A percentile compares a stretch with the other conserved stretches of the same genome.
Evolutionary conservation across 768 basidiomycete species (phyloP).

Genomic region (Mycena vitilis): DNA sequence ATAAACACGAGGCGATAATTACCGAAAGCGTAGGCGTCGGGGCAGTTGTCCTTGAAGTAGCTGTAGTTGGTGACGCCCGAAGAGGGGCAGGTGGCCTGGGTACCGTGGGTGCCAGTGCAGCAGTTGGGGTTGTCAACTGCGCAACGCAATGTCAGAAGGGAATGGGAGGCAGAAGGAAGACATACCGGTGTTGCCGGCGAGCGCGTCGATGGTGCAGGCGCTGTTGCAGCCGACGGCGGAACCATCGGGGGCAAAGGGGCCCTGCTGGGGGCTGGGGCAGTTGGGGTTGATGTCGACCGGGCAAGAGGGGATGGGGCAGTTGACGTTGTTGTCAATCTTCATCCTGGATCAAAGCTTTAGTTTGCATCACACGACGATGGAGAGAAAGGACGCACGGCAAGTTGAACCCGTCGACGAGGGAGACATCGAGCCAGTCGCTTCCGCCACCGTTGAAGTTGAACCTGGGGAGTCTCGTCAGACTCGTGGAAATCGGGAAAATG

Average conservation of each 20-base stretch:
- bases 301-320: slow-evolving; percentile 53
- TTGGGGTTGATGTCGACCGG: slow-evolving; percentile 57
- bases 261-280: slow-evolving; percentile 53
- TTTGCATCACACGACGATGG: no score
- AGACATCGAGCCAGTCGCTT: slow-evolving; percentile 50
- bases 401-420: slow-evolving; percentile 60
- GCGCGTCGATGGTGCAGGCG: slow-evolving; percentile 38
- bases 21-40: slow-evolving; percentile 49
- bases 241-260: slow-evolving; percentile 52
- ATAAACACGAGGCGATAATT: no score
- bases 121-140: slow-evolving; percentile 31
- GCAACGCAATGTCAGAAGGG: neutral
- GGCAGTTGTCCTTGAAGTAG: slow-evolving; percentile 47
- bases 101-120: slow-evolving; percentile 31
- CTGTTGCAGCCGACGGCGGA: slow-evolving; percentile 47
- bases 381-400: slow-evolving; percentile 43
- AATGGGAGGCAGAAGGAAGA: neutral
- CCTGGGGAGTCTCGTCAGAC: neutral
- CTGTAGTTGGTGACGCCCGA: slow-evolving; percentile 37
- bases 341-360: slow-evolving; percentile 29
- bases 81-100: slow-evolving; percentile 34
- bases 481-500: neutral
- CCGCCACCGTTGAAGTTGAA: slow-evolving; percentile 46
- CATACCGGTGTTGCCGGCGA: slow-evolving; percentile 16
- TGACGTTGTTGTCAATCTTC: slow-evolving; percentile 52